These are phyloP conservation scores for Fusarium lateritium DNA, from an alignment of 2,329 filamentous ascomycete genomes.

Conservation along the genomic window DNA sequence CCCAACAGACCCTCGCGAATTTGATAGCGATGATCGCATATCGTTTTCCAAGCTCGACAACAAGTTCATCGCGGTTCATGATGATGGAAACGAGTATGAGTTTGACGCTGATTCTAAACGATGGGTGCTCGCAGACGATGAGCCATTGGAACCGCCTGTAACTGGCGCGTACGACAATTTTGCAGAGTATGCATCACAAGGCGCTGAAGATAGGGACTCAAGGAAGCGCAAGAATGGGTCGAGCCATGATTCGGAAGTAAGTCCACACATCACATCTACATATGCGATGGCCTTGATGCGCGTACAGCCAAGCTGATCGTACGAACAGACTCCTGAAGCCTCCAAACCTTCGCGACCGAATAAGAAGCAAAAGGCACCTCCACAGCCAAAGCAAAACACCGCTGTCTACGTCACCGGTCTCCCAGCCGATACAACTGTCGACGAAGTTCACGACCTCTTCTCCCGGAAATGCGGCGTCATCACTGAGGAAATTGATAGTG, in stretches of 20 bases:
- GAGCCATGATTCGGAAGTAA: slow-evolving; percentile 60
- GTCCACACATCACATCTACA: slow-evolving; percentile 38
- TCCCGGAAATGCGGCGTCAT: slow-evolving; percentile 89
- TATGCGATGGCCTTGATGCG: neutral
- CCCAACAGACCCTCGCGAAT: slow-evolving; percentile 75
- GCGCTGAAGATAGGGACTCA: slow-evolving; percentile 45
- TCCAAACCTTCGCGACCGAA: slow-evolving; percentile 58
- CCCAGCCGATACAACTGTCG: slow-evolving; percentile 81
- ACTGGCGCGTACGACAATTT: slow-evolving; percentile 58
- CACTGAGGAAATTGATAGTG: slow-evolving; percentile 92
- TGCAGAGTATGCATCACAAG: slow-evolving; percentile 46
- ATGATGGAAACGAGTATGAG: slow-evolving; percentile 87
- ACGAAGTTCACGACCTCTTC: slow-evolving; percentile 88
- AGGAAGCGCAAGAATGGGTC: slow-evolving; percentile 62
- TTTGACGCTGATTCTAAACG: slow-evolving; percentile 79
- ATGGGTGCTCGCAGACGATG: slow-evolving; percentile 79
- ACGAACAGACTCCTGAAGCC: slow-evolving; percentile 45
- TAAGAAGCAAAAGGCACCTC: slow-evolving; percentile 65
- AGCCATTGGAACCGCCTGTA: slow-evolving; percentile 56
- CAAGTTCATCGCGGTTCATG: slow-evolving; percentile 87
- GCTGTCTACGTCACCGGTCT: slow-evolving; percentile 94
- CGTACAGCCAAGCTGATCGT: slow-evolving; percentile 23
- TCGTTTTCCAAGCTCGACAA: slow-evolving; percentile 87
- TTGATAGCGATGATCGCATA: slow-evolving; percentile 84
- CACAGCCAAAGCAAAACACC: slow-evolving; percentile 78